Conservation (phyloP, 345 rosid genomes). For the Citrus sinensis region DVS_A1.0 CM039161.1:4483501-4484000, state of each 20-base stretch:
- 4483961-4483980: background rate
- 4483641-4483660: background rate
- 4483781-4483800: background rate
- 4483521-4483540: background rate
- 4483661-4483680: background rate
- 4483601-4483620: background rate
- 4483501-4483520: background rate
- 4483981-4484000: background rate
- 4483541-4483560: background rate
- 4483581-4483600: background rate
- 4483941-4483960: background rate
- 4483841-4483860: background rate
- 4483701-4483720: background rate
- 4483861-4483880: too few species aligned
- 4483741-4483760: background rate
- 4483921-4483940: background rate
- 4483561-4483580: background rate
- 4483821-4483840: background rate
- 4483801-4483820: background rate
- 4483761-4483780: background rate
- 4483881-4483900: background rate
- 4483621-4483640: background rate
- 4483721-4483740: background rate
- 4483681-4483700: background rate
- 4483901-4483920: background rate